Base-by-base conservation (phyloP, 495 filamentous ascomycete species). In the Sordaria brevicollis region DNA sequence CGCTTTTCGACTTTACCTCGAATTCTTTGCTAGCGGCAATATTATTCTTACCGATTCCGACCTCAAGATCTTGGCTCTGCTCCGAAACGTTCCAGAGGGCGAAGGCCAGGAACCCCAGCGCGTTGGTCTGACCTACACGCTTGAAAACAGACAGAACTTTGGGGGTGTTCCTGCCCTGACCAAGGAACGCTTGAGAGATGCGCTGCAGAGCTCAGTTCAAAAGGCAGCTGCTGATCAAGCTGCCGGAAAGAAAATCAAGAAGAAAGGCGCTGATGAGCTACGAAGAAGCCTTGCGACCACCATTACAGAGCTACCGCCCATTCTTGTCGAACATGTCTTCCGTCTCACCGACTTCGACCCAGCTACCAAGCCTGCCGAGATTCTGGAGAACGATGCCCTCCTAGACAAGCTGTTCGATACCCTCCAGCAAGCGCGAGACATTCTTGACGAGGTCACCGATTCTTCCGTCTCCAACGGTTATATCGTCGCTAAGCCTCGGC, bases 11-110 rank as follows among this genome's bases (percentile, higher is more conserved):
- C 82, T 99, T 38, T 96, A 93, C 76, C 82, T 99, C 41, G 95
- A 99, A 80, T 99, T 99, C 81, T 99, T 95, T 80, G 94, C 95
- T 4, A 76, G 83, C 70, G 95, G 95, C 37, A 99, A 99, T 78
- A 89, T 99, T 68, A 91, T 99, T 67, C 83, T 99, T 66, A 96
- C 93, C 3, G 92, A 97, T 76, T 83, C 85, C 41, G 90, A 94
- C 15, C 82, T 92, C 68, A 91, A 87, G 65, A 91, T 97, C 70
- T 76, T 97, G 13, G 87, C 90, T 3, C 80, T 97, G 41, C 82
- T 96, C 74, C 89, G 95, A n/a, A 86, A 89, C 71, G 94, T 99
- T 5, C 76, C 86, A 25, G 88, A 87, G 15, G 83, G 86, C 3
- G 92, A 93, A 72, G 92, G 89, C 1, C 86, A 89, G 73, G 90